Conservation (phyloP, 163 green algal genomes). For the Prototheca cutis region DNA sequence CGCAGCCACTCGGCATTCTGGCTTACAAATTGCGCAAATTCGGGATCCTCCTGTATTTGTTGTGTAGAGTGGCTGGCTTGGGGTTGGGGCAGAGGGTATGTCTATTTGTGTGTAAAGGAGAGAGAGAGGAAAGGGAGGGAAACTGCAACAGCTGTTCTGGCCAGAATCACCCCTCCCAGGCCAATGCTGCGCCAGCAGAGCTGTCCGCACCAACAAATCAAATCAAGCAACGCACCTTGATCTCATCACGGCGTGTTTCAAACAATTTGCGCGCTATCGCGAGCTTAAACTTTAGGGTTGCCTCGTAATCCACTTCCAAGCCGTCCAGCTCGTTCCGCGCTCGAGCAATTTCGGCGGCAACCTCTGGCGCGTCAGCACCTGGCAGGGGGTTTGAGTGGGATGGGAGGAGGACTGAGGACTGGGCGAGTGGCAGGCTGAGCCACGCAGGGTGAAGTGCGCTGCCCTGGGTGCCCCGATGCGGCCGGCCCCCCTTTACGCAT, state of each 20-base stretch:
- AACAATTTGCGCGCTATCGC: conserved; percentile 62
- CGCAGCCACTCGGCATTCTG: conserved; percentile 67
- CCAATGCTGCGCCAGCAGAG: no score
- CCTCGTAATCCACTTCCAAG: conserved; percentile 70
- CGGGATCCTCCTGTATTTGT: neutral
- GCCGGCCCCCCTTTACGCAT: no score
- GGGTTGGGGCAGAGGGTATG: no score
- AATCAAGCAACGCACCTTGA: no score
- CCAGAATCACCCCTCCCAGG: no score
- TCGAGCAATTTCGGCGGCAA: conserved; percentile 25
- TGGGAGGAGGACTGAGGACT: neutral
- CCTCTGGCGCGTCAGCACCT: neutral
- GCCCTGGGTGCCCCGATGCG: no score
- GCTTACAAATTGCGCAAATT: conserved; percentile 41
- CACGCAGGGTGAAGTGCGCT: no score
- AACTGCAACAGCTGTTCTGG: neutral
- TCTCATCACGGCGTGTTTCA: no score
- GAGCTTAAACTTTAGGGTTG: conserved; percentile 49
- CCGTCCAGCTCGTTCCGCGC: conserved; percentile 31
- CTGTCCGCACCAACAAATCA: no score
- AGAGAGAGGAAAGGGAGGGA: neutral
- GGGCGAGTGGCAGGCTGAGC: no score
- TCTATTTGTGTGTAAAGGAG: no score
- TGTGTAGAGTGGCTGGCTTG: no score
- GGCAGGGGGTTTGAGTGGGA: neutral